Conservation (phyloP, 306 rosid species). For the Oemleria cerasiformis region DNA sequence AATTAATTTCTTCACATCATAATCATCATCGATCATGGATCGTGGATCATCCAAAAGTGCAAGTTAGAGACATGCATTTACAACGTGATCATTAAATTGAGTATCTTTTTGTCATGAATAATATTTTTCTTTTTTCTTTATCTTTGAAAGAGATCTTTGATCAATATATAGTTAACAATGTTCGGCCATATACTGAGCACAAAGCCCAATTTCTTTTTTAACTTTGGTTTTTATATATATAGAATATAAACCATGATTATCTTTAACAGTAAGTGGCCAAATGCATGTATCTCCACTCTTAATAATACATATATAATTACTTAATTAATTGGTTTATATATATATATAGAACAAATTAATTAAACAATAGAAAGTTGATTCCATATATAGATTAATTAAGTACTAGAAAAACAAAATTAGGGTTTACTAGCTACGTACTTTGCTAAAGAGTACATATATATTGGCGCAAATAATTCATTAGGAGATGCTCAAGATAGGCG, state of each 20-base stretch:
- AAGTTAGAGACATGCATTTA: background rate
- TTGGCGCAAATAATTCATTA: no score
- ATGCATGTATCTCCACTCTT: conserved; percentile 12
- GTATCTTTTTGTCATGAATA: no score
- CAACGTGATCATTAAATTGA: background rate
- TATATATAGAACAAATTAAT: no score
- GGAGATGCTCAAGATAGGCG: no score
- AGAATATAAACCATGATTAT: background rate
- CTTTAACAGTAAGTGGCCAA: background rate
- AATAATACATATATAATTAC: no score
- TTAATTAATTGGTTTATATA: background rate
- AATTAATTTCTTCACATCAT: background rate
- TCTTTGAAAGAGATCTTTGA: background rate
- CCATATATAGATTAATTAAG: no score
- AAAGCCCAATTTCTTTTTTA: background rate
- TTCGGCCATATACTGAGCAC: background rate
- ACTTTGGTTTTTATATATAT: background rate
- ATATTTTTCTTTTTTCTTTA: no score
- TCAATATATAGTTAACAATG: background rate
- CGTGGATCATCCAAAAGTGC: background rate
- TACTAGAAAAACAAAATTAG: no score
- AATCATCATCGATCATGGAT: no score
- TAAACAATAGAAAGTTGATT: no score
- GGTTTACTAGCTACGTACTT: no score
- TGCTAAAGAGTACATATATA: no score